Evolutionary conservation across 2,329 filamentous ascomycete genomes (phyloP), one percentile per base, ranked within the genome.

Genomic region (Fusarium sp.): DNA sequence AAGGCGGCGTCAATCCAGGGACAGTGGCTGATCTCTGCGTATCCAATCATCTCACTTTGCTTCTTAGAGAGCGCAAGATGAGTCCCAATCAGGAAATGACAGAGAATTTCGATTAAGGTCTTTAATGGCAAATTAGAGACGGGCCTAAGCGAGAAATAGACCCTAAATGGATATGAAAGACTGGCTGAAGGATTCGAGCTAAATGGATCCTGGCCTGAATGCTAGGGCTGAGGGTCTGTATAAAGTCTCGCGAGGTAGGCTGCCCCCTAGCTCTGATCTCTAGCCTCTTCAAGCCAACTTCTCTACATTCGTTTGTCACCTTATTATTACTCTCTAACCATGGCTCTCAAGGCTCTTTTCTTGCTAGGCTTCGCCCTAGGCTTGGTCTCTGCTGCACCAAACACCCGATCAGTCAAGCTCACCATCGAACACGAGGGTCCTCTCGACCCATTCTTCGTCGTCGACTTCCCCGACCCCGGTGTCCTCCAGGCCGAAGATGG

Each of bases 391-490:
- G 37, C 57, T 20, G 57, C 57, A 2, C 37, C 37, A 43, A 27
- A 23, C 30, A 18, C 32, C 11, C 35, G 58, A 20, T 30, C 67
- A 18, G 54, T 71, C 9, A 66, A 70, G 23, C 16, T 71, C 2
- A 59, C 54, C 20, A 34, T 71, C 8, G 60, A 60, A 2, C 67
- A 71, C 11, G 25, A 71, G 10, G 67, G 68, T 0, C 25, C 25
- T 0, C 41, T 71, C 0, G 27, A 27, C 4, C 68, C 67, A 5
- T 34, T 39, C 1, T 66, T 71, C 7, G 50, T 66, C 9, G 27
- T 67, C 11, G 67, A 71, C 16, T 71, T 71, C 5, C 68, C 68
- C 4, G 68, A 71, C 6, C 68, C 68, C 3, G 58, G 43, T 0
- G 66, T 71, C 8, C 41, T 59, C 0, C 68, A 71, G 13, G 13